Evolutionary conservation across 257 asterid species (phyloP).

Genomic region (Scutellaria galericulata): DNA sequence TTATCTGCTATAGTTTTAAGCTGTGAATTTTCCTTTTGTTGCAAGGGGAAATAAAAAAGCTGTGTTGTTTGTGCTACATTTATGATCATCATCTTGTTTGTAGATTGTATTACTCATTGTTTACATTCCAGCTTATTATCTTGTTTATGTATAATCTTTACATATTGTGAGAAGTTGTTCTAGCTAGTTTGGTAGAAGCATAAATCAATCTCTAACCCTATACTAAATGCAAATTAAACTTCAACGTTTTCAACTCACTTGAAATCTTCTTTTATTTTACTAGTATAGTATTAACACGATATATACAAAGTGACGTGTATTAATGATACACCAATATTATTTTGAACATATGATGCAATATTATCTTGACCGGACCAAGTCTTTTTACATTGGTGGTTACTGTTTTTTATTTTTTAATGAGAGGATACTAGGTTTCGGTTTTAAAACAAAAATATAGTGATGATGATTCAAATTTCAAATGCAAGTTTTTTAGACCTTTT

Average conservation of each 20-base stretch:
- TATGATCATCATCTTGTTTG: background rate
- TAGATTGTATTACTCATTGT: background rate
- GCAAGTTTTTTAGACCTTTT: too few relatives aligned
- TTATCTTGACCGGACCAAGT: too few relatives aligned
- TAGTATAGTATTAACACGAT: too few relatives aligned
- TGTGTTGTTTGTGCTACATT: background rate
- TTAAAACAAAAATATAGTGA: too few relatives aligned
- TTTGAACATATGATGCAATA: too few relatives aligned
- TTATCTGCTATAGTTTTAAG: background rate
- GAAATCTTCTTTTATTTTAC: too few relatives aligned
- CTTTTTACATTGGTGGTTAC: too few relatives aligned
- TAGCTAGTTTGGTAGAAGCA: background rate
- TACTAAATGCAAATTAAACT: background rate
- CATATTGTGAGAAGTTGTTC: background rate
- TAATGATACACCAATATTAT: too few relatives aligned
- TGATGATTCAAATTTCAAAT: too few relatives aligned
- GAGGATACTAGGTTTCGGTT: too few relatives aligned
- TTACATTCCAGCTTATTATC: background rate
- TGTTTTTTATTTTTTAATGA: too few relatives aligned
- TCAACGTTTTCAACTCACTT: background rate
- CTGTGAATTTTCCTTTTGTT: background rate
- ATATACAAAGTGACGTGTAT: too few relatives aligned
- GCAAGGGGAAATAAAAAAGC: background rate
- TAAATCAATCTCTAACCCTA: background rate
- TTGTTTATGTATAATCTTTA: background rate